Evolutionary conservation across 352 stramenopile genomes (phyloP).

Genomic region (Globisporangium canariense): DNA sequence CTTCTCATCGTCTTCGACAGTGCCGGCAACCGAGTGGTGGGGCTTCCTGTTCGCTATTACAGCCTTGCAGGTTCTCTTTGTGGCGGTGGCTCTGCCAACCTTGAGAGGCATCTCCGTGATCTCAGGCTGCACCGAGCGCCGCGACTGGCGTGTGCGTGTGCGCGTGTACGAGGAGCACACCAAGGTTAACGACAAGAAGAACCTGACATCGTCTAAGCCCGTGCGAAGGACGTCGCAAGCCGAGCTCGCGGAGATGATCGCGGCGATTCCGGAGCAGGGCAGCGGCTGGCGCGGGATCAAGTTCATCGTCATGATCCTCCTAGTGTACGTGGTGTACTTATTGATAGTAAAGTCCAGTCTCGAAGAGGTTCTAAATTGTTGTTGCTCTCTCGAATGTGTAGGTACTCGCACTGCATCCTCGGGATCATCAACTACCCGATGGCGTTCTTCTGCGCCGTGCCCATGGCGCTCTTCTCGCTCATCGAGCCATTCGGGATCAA

Average conservation of each 20-base stretch:
- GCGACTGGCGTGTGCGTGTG: constrained; percentile 38
- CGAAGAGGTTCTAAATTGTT: constrained; percentile 16
- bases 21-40: constrained; percentile 21
- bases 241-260: not conserved
- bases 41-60: constrained; percentile 24
- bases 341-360: not conserved
- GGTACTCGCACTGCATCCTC: constrained; percentile 65
- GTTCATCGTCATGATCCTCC: constrained; percentile 45
- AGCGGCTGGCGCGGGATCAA: constrained; percentile 55
- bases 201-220: not conserved
- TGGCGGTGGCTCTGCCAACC: constrained; percentile 23
- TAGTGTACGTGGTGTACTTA: constrained; percentile 37
- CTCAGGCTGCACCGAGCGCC: constrained; percentile 37
- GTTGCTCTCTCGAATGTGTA: constrained; percentile 17
- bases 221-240: not conserved
- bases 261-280: constrained; percentile 24
- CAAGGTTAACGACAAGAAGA: constrained; percentile 21
- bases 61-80: constrained; percentile 21
- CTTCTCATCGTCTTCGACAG: not conserved
- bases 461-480: constrained; percentile 59
- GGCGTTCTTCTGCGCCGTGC: constrained; percentile 63
- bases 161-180: constrained; percentile 30
- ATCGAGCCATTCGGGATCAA: constrained; percentile 31
- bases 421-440: constrained; percentile 83
- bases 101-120: constrained; percentile 30